phyloP scores from a whole-genome alignment of 2,329 filamentous ascomycete species.

The Kalmusia sp. region DNA sequence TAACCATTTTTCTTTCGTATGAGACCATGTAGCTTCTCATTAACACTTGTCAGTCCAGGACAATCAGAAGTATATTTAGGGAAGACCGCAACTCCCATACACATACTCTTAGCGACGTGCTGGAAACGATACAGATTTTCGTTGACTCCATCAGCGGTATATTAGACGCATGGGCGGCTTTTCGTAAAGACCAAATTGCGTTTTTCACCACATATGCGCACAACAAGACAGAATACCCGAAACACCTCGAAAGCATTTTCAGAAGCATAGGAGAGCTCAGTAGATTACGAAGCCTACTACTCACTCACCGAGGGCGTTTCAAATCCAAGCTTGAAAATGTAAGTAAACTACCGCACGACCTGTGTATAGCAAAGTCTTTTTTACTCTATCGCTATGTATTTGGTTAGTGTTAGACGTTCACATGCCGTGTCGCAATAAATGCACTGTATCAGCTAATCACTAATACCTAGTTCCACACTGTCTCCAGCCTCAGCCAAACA shows the following conservation, averaged over 20 bases:
- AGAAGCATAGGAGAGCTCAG: conserved; percentile 18
- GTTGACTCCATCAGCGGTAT: conserved; percentile 16
- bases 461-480: conserved; percentile 12
- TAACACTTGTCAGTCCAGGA: too few species aligned
- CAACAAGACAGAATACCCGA: conserved; percentile 17
- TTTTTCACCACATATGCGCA: conserved; percentile 17
- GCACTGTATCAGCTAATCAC: background rate
- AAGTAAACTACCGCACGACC: background rate
- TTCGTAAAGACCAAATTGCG: conserved; percentile 13
- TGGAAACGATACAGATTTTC: conserved; percentile 24
- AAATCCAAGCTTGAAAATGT: conserved; percentile 20
- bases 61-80: conserved; percentile 13
- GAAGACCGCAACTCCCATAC: conserved; percentile 19
- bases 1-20: too few species aligned
- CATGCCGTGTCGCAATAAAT: background rate
- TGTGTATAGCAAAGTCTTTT: too few species aligned
- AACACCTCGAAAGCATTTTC: conserved; percentile 15
- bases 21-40: too few species aligned
- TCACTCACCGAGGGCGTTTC: conserved; percentile 17
- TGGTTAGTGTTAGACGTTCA: too few species aligned
- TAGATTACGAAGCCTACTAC: conserved; percentile 13
- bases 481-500: conserved; percentile 22
- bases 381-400: too few species aligned
- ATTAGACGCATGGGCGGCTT: conserved; percentile 21
- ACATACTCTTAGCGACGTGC: conserved; percentile 19